Evolutionary conservation across 108 stramenopile species (phyloP), one percentile per base, ranked within the genome.

Genomic region (Cyclotella sp.): DNA sequence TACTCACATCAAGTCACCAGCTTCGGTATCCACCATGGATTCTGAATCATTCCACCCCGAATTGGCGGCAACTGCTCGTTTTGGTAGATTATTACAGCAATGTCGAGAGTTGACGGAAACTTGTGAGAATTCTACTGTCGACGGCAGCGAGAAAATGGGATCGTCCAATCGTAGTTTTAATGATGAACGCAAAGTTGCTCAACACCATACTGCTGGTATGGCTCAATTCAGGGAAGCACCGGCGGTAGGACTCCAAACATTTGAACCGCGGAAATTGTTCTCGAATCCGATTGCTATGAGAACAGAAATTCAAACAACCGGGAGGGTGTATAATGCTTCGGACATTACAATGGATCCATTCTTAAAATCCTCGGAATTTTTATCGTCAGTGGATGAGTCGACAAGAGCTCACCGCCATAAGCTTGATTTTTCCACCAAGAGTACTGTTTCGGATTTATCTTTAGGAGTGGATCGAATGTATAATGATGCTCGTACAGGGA

Each of bases 381-480:
- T 53, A 22, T 0, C 45, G 45, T 11, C 27, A 46, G 22, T 43
- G 65, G 9, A 34, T n/a, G 51, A 60, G 34, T 51, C 59, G 40
- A 30, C 53, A 24, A 45, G 45, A 27, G 43, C 34, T 34, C 1
- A 22, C 30, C 30, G 10, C 44, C 34, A 52, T 6, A 47, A 19
- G 1, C 22, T 49, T 41, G 27, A 43, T 59, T 26, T 22, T 70
- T 27, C 49, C 27, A 47, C n/a, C 44, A 62, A 73, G 52, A 79
- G 79, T 68, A 6, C 51, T 8, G 39, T 79, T n/a, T 79, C 79
- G 21, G 79, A 79, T 24, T 68, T 79, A 51, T 79, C 79, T 27
- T 21, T 73, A 13, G 79, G 79, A n/a, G 68, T 79, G 34, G 79
- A 79, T 63, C 19, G 40, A 57, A 81, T 81, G 76, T 81, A 81